Conservation (phyloP, 352 stramenopile species). For the Lagenidium giganteum region DNA sequence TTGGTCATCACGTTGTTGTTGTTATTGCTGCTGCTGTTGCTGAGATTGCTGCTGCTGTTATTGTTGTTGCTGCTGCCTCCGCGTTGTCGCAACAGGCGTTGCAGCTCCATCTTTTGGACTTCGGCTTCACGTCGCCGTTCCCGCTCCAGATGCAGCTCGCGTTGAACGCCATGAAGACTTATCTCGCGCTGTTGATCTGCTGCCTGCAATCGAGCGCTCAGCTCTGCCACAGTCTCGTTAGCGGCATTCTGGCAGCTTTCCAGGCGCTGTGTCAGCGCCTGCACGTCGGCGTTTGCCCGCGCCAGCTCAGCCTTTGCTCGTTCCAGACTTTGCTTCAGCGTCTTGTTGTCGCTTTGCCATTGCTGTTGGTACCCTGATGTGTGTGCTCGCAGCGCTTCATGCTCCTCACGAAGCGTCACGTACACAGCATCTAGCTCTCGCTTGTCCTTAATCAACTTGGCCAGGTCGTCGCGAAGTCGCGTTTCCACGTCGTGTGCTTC, state of each 20-base stretch:
- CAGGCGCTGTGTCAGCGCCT: slow-evolving; percentile 38
- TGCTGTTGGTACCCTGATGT: slow-evolving; percentile 30
- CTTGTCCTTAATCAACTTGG: slow-evolving; percentile 41
- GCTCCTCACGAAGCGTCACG: slow-evolving; percentile 44
- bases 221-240: slow-evolving; percentile 59
- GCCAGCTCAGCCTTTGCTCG: slow-evolving; percentile 47
- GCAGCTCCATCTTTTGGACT: slow-evolving; percentile 55
- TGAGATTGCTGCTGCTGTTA: not conserved
- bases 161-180: slow-evolving; percentile 25
- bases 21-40: slow-evolving; percentile 2
- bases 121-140: slow-evolving; percentile 52
- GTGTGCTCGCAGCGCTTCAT: slow-evolving; percentile 34
- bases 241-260: slow-evolving; percentile 46
- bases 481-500: slow-evolving; percentile 54
- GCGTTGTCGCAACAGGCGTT: slow-evolving; percentile 35
- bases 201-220: slow-evolving; percentile 36
- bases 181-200: slow-evolving; percentile 54
- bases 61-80: not conserved
- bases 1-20: not conserved
- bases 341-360: slow-evolving; percentile 35
- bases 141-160: slow-evolving; percentile 53
- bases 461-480: slow-evolving; percentile 38
- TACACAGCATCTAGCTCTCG: slow-evolving; percentile 46
- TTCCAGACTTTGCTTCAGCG: slow-evolving; percentile 46
- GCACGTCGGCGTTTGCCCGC: slow-evolving; percentile 33